A percentile compares a stretch with the other conserved stretches of the same genome.
These are phyloP conservation scores for Acacia concinna DNA, from an alignment of 331 rosid genomes.

Conservation along the genomic window DNA sequence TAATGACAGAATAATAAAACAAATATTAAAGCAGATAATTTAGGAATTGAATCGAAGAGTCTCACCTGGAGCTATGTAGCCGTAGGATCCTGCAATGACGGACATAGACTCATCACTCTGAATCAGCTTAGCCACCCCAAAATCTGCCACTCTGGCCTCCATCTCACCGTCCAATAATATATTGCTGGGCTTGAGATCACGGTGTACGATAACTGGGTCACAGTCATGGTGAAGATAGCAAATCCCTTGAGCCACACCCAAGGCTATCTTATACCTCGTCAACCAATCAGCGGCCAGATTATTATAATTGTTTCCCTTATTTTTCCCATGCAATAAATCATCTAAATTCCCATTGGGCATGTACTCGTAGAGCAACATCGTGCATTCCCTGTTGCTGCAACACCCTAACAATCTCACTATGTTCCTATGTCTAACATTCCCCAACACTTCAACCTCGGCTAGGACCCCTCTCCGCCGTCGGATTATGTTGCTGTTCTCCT, in stretches of 20 bases:
- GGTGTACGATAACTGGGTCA: conserved; percentile 85
- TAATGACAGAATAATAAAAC: neutral
- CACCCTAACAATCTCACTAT: conserved; percentile 93
- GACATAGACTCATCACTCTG: conserved; percentile 88
- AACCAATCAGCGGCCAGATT: conserved; percentile 77
- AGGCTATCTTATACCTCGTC: conserved; percentile 76
- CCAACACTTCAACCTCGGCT: conserved; percentile 95
- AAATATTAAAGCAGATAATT: neutral
- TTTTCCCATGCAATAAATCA: conserved; percentile 70
- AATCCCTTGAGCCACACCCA: conserved; percentile 96
- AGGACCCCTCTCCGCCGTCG: conserved; percentile 84
- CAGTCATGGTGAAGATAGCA: conserved; percentile 97
- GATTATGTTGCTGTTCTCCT: conserved; percentile 52
- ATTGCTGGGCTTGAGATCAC: conserved; percentile 89
- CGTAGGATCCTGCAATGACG: conserved; percentile 93
- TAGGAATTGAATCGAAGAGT: neutral
- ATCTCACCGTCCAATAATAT: conserved; percentile 79
- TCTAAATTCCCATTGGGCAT: conserved; percentile 93
- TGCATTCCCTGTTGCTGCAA: conserved; percentile 83
- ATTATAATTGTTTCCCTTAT: conserved; percentile 45
- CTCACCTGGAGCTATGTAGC: conserved; percentile 98
- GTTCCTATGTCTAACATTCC: conserved; percentile 91
- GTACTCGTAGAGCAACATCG: conserved; percentile 91
- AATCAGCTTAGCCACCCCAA: conserved; percentile 89
- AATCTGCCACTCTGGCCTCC: conserved; percentile 99